Evolutionary conservation across 805 yeast species (phyloP).

Genomic region (Wickerhamiella azymoides): DNA sequence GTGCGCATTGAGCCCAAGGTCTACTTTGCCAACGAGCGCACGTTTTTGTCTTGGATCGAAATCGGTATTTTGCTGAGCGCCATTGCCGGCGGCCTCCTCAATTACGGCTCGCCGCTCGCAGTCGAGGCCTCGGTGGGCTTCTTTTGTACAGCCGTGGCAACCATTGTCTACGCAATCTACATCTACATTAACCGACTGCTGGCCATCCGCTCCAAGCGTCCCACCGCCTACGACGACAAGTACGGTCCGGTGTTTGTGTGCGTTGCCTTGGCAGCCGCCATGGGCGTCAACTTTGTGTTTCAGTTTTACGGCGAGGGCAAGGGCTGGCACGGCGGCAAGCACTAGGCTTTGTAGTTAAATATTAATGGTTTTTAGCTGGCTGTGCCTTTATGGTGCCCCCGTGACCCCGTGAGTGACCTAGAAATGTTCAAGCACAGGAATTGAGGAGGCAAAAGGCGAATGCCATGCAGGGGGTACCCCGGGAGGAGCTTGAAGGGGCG

Average conservation of each 20-base stretch:
- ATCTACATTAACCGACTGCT: constrained; percentile 71
- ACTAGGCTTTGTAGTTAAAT: neutral
- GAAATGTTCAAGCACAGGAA: too few species aligned
- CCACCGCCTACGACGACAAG: constrained; percentile 74
- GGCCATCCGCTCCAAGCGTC: constrained; percentile 68
- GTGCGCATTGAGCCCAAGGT: constrained; percentile 97
- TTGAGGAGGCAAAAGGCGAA: too few species aligned
- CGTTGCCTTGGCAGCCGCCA: constrained; percentile 53
- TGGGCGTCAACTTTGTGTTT: constrained; percentile 31
- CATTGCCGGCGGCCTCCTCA: constrained; percentile 72
- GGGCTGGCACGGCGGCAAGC: constrained; percentile 9
- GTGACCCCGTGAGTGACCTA: too few species aligned
- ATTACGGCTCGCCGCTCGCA: constrained; percentile 66
- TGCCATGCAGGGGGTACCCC: too few species aligned
- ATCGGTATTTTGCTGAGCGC: constrained; percentile 80
- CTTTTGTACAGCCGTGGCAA: constrained; percentile 61
- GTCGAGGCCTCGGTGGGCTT: constrained; percentile 78
- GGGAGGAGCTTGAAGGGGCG: too few species aligned
- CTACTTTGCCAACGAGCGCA: constrained; percentile 96
- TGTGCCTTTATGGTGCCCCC: too few species aligned
- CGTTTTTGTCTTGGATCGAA: constrained; percentile 85
- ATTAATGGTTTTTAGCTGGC: too few species aligned
- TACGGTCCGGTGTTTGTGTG: constrained; percentile 81
- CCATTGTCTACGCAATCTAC: constrained; percentile 57
- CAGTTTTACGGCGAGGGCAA: constrained; percentile 19